These are phyloP conservation scores for Patellifolia procumbens DNA, from an alignment of 179 eudicot genomes.

Conservation along the genomic window DNA sequence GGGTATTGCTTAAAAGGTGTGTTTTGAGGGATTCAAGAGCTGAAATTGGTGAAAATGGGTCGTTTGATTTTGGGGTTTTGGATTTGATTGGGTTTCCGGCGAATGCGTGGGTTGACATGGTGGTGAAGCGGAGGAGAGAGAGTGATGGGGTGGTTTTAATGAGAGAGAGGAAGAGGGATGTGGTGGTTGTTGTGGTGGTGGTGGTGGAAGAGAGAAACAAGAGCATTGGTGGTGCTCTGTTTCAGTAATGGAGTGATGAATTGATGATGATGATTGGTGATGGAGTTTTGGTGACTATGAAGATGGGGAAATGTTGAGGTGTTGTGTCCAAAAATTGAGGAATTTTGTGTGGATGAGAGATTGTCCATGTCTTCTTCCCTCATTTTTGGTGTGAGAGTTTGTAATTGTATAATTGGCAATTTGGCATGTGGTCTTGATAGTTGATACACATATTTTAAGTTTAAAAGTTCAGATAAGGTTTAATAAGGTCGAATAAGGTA, in stretches of 20 bases:
- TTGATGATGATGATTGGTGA: conserved; percentile 15
- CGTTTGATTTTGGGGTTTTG: conserved; percentile 58
- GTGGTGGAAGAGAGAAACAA: conserved; percentile 15
- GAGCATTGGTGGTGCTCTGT: conserved; percentile 27
- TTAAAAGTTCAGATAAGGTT: no score
- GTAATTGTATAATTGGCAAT: no score
- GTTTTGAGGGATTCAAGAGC: conserved; percentile 63
- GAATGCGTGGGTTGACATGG: conserved; percentile 75
- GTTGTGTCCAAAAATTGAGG: not conserved
- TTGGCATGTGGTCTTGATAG: no score
- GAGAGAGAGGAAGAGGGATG: conserved; percentile 31
- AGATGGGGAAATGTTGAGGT: conserved; percentile 5
- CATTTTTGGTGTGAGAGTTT: no score
- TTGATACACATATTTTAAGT: no score
- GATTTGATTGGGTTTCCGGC: conserved; percentile 70
- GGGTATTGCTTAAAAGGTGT: conserved; percentile 40
- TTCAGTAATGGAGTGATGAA: conserved; percentile 4
- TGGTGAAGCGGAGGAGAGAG: conserved; percentile 30
- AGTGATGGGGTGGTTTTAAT: conserved; percentile 15
- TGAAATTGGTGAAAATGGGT: conserved; percentile 57
- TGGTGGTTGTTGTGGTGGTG: conserved; percentile 6
- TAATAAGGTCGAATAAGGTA: no score
- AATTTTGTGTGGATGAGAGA: conserved; percentile 6
- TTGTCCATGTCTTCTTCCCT: not conserved
- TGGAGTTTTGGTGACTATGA: not conserved